These are phyloP conservation scores for Nitzschia inconspicua DNA, from an alignment of 108 stramenopile species.

Conservation along the genomic window DNA sequence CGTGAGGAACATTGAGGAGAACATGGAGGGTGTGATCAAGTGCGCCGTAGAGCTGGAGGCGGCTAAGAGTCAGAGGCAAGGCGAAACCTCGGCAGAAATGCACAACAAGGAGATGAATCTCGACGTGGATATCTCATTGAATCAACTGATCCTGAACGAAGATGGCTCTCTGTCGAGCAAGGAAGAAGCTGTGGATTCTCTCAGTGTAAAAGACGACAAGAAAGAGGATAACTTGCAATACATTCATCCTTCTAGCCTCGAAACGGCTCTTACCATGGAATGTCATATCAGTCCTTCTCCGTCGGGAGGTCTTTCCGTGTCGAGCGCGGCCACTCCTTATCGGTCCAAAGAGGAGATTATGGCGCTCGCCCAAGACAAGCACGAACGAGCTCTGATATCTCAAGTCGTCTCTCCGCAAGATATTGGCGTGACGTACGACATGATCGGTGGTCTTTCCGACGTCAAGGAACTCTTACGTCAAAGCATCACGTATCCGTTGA, in stretches of 20 bases:
- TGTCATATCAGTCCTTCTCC: conserved; percentile 80
- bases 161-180: conserved; percentile 28
- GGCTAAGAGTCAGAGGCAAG: conserved; percentile 60
- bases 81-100: conserved; percentile 53
- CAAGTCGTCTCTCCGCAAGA: conserved; percentile 87
- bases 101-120: conserved; percentile 26
- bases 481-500: conserved; percentile 94
- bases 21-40: conserved; percentile 74
- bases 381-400: conserved; percentile 81
- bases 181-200: conserved; percentile 8
- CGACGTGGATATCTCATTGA: conserved; percentile 55
- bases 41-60: conserved; percentile 88
- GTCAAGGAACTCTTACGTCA: conserved; percentile 94
- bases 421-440: conserved; percentile 94
- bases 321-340: conserved; percentile 41
- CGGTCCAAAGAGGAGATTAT: conserved; percentile 76
- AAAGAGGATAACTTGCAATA: conserved; percentile 21
- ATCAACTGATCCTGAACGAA: conserved; percentile 38
- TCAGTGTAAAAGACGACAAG: conserved; percentile 8
- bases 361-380: conserved; percentile 88
- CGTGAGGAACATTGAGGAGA: conserved; percentile 58
- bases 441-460: conserved; percentile 90
- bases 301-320: conserved; percentile 57
- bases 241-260: conserved; percentile 78
- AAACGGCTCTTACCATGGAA: conserved; percentile 64